Conservation (phyloP, 2,329 filamentous ascomycete species). For the Mariannaea sp. region DNA sequence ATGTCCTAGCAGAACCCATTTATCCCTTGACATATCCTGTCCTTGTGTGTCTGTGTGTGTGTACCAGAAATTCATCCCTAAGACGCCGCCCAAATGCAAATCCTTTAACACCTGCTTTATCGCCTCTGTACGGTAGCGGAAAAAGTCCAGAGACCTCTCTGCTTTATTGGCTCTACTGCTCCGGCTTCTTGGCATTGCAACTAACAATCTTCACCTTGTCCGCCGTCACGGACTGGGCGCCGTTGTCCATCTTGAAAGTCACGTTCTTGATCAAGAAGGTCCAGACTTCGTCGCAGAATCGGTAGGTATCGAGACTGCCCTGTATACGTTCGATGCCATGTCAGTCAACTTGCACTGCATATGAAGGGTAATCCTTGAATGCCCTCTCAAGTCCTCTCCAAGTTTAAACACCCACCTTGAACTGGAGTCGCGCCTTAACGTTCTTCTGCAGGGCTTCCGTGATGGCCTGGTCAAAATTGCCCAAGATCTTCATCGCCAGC, state of each 20-base stretch:
- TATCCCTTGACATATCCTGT: background rate
- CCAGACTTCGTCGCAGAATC: conserved; percentile 99
- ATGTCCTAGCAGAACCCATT: too few relatives aligned
- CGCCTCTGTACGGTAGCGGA: too few relatives aligned
- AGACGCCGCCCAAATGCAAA: conserved; percentile 34
- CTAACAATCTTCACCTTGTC: conserved; percentile 99
- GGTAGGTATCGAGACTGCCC: conserved; percentile 97
- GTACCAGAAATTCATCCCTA: conserved; percentile 15
- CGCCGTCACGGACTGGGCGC: conserved; percentile 71
- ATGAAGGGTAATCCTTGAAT: too few relatives aligned
- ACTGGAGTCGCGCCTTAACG: conserved; percentile 87
- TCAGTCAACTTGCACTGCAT: conserved; percentile 16
- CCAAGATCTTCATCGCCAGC: conserved; percentile 96
- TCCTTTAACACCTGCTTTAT: too few relatives aligned
- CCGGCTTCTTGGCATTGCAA: conserved; percentile 82
- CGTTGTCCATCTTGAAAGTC: conserved; percentile 95
- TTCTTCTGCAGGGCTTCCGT: conserved; percentile 90
- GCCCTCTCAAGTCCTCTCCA: background rate
- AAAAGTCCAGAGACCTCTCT: too few relatives aligned
- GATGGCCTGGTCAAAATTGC: conserved; percentile 92
- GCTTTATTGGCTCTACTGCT: conserved; percentile 8
- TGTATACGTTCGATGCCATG: conserved; percentile 44
- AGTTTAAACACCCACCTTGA: conserved; percentile 76
- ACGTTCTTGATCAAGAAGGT: conserved; percentile 99
- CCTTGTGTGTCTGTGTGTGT: background rate